Conservation (phyloP, 306 rosid genomes). For the Adenanthera pavonina region DNA sequence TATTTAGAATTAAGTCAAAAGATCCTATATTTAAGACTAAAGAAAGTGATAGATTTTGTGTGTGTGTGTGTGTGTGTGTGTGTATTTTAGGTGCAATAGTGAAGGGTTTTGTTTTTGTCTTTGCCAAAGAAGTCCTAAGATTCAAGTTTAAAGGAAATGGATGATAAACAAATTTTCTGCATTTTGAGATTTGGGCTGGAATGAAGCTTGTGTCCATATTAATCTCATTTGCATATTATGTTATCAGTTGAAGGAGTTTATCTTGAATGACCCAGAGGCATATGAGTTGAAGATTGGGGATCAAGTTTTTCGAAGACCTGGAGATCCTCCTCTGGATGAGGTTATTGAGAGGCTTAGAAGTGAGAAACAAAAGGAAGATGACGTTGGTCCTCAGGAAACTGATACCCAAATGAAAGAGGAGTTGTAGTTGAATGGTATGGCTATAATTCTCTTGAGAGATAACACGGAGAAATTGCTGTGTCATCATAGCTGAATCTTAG, state of each 20-base stretch:
- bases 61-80: too few species aligned
- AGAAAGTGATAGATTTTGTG: background rate
- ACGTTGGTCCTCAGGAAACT: conserved; percentile 39
- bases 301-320: conserved; percentile 74
- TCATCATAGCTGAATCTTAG: background rate
- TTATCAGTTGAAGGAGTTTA: conserved; percentile 81
- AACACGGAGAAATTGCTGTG: conserved; percentile 25
- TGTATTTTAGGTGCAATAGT: background rate
- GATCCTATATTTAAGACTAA: too few species aligned
- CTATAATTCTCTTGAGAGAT: conserved; percentile 14
- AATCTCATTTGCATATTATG: conserved; percentile 21
- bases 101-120: background rate
- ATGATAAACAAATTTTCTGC: background rate
- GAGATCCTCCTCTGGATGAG: conserved; percentile 83
- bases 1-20: too few species aligned
- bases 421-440: conserved; percentile 52
- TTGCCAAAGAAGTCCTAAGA: background rate
- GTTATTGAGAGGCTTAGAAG: conserved; percentile 56
- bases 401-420: conserved; percentile 55
- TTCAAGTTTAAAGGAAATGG: conserved; percentile 15
- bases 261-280: conserved; percentile 76
- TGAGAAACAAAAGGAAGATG: conserved; percentile 50
- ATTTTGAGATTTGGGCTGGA: conserved; percentile 17
- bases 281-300: conserved; percentile 90
- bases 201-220: background rate